Evolutionary conservation across 148 eudicot genomes (phyloP).

Genomic region (Rhododendron ovatum): DNA sequence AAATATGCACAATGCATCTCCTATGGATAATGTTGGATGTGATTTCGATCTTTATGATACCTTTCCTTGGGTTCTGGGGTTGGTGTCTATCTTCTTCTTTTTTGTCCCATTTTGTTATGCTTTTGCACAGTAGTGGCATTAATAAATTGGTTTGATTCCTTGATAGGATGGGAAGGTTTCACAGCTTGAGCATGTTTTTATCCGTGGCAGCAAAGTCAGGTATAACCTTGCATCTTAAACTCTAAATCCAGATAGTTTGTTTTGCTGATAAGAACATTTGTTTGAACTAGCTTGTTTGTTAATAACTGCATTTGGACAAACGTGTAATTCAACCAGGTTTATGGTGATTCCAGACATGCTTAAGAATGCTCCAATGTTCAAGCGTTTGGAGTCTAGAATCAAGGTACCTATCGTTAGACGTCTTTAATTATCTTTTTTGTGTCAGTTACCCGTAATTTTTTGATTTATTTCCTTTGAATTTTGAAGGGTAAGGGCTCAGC

Average conservation of each 20-base stretch:
- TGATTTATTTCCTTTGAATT: constrained; percentile 15
- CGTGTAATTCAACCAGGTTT: constrained; percentile 48
- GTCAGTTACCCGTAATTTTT: background rate
- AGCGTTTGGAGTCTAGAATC: constrained; percentile 88
- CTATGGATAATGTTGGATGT: background rate
- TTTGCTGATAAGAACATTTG: background rate
- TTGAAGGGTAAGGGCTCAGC: constrained; percentile 85
- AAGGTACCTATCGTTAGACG: constrained; percentile 44
- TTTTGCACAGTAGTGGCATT: background rate
- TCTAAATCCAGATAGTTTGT: background rate
- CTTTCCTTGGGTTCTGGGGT: background rate
- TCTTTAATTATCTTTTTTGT: background rate
- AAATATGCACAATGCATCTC: background rate
- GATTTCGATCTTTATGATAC: background rate
- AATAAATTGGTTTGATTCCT: background rate
- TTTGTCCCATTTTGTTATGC: background rate
- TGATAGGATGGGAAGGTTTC: constrained; percentile 90
- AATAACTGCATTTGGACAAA: background rate
- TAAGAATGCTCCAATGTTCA: constrained; percentile 99
- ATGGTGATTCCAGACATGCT: constrained; percentile 99
- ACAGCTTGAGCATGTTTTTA: constrained; percentile 93
- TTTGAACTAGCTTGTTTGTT: background rate
- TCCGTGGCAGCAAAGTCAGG: constrained; percentile 99
- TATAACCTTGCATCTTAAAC: constrained; percentile 7
- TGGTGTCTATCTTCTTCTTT: background rate